Conservation (phyloP, 2,329 filamentous ascomycete species). For the Claviceps pazoutovae region DNA sequence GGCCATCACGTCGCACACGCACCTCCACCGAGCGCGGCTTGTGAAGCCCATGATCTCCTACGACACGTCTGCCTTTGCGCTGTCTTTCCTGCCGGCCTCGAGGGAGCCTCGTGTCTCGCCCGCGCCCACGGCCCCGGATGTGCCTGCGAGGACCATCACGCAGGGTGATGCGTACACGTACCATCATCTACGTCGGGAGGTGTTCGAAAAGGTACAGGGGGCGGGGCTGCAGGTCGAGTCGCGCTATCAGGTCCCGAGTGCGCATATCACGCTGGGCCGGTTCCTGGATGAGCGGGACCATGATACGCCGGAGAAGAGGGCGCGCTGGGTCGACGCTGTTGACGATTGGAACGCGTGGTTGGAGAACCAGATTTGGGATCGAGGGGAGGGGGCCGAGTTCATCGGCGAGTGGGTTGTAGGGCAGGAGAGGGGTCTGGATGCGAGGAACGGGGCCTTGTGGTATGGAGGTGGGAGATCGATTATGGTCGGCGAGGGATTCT, state of each 20-base stretch:
- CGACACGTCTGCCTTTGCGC: constrained; percentile 70
- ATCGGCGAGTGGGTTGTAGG: constrained; percentile 76
- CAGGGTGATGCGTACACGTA: constrained; percentile 64
- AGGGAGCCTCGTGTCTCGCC: constrained; percentile 37
- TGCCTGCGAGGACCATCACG: constrained; percentile 18
- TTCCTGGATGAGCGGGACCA: constrained; percentile 60
- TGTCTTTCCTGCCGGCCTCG: constrained; percentile 74
- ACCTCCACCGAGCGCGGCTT: constrained; percentile 54
- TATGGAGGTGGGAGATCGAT: constrained; percentile 73
- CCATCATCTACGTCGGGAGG: constrained; percentile 73
- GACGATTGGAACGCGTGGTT: constrained; percentile 69
- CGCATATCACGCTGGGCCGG: constrained; percentile 75
- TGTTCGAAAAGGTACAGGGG: constrained; percentile 47
- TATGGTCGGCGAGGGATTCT: constrained; percentile 47
- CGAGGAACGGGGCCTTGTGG: constrained; percentile 64
- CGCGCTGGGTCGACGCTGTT: constrained; percentile 52
- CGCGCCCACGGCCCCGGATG: constrained; percentile 23
- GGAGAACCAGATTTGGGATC: constrained; percentile 55
- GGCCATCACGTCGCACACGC: constrained; percentile 51
- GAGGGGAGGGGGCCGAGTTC: constrained; percentile 22
- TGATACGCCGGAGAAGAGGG: constrained; percentile 41
- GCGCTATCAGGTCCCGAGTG: constrained; percentile 77
- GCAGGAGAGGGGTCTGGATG: constrained; percentile 67
- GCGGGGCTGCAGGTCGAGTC: constrained; percentile 59
- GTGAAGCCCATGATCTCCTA: constrained; percentile 74